phyloP scores from a whole-genome alignment of 164 flowering plant genomes.

The Protea cynaroides region DNA sequence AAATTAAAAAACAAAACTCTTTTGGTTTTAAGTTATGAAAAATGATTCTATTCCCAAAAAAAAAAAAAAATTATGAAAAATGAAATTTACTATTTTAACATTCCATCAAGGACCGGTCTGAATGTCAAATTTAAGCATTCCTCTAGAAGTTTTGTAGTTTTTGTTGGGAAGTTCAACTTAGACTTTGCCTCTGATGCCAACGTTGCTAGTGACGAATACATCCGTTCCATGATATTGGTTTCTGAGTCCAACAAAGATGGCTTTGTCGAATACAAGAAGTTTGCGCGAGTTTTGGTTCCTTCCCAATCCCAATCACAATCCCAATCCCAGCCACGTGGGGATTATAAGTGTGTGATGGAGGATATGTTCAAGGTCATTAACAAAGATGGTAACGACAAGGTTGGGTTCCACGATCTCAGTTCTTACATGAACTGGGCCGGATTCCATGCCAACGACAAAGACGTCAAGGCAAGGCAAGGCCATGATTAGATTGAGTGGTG shows the following conservation, averaged over 20 bases:
- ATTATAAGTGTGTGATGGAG: conserved; percentile 30
- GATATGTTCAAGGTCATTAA: conserved; percentile 69
- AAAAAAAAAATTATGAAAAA: no score
- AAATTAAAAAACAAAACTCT: no score
- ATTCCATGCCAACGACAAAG: conserved; percentile 51
- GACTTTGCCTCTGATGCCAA: conserved; percentile 16
- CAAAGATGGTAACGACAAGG: conserved; percentile 75
- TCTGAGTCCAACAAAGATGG: conserved; percentile 73
- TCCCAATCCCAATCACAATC: no score
- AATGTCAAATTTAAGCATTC: no score
- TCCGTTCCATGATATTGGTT: conserved; percentile 64
- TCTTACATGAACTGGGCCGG: conserved; percentile 57
- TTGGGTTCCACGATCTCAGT: conserved; percentile 62
- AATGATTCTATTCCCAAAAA: no score
- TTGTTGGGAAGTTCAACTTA: conserved; percentile 42
- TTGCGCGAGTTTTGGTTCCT: conserved; percentile 43
- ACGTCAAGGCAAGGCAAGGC: conserved; percentile 49
- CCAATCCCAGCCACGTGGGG: no score
- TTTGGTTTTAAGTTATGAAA: no score
- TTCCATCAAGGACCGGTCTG: no score
- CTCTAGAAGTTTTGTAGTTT: no score
- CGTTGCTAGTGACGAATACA: conserved; percentile 53
- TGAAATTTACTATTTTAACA: no score
- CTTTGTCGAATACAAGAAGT: conserved; percentile 75
- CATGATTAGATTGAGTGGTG: conserved; percentile 71